Conservation (phyloP, 345 rosid genomes). For the Pugionium cornutum region DNA sequence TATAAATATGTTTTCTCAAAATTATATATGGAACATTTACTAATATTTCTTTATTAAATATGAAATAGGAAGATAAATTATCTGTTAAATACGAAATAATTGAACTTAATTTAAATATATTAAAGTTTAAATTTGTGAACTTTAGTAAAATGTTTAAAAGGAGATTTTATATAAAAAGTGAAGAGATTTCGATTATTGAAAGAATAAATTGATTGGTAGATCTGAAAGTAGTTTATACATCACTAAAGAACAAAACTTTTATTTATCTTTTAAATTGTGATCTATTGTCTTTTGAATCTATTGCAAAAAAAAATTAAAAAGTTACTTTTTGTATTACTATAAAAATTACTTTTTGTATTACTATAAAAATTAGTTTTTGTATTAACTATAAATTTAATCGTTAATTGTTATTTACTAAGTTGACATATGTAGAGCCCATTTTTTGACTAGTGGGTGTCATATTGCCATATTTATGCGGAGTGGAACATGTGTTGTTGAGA, state of each 20-base stretch:
- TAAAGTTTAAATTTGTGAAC: too few species aligned
- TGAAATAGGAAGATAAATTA: too few species aligned
- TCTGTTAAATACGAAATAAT: too few species aligned
- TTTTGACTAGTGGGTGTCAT: background rate
- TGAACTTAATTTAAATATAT: too few species aligned
- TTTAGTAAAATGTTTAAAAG: background rate
- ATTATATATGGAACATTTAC: too few species aligned
- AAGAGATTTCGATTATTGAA: background rate
- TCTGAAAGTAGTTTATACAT: background rate
- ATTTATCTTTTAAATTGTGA: background rate
- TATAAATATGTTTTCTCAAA: too few species aligned
- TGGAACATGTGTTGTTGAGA: background rate
- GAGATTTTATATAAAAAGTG: too few species aligned
- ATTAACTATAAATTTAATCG: background rate
- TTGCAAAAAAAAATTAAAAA: background rate
- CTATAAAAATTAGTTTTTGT: too few species aligned
- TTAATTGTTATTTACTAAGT: too few species aligned
- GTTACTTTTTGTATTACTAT: too few species aligned
- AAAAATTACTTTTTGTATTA: too few species aligned
- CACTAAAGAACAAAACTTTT: background rate
- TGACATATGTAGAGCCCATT: background rate
- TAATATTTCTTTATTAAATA: too few species aligned
- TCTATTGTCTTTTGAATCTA: background rate
- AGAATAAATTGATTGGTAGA: background rate
- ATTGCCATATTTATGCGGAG: background rate